Percentiles rank a stretch among this genome's conserved stretches.
Conservation (phyloP, 129 eudicot species). For the Pseudognaphalium luteoalbum region DNA sequence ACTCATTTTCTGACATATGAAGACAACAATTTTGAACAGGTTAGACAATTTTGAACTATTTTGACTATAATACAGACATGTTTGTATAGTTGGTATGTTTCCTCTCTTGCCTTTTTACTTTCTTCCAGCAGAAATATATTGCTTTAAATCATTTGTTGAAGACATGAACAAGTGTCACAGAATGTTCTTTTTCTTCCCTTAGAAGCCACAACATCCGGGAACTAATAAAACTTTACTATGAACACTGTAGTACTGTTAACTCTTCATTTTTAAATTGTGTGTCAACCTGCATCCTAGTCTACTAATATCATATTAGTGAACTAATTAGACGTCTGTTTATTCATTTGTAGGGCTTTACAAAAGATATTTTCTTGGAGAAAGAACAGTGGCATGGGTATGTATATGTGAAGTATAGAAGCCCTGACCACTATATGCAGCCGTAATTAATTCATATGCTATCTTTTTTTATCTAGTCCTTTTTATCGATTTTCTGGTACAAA, state of each 20-base stretch:
- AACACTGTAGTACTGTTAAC: background rate
- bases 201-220: background rate
- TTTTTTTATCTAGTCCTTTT: slow-evolving; percentile 6
- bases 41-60: slow-evolving; percentile 26
- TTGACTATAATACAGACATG: slow-evolving; percentile 10
- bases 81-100: slow-evolving; percentile 6
- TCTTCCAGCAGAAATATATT: background rate
- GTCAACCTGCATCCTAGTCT: slow-evolving; percentile 3
- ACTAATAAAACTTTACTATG: background rate
- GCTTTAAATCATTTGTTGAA: background rate
- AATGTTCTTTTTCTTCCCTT: background rate
- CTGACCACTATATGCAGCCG: background rate
- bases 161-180: background rate
- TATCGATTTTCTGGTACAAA: too few relatives aligned
- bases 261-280: slow-evolving; percentile 1
- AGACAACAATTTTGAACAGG: slow-evolving; percentile 99
- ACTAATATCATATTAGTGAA: slow-evolving; percentile 22
- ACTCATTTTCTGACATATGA: slow-evolving; percentile 98
- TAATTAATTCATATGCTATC: slow-evolving; percentile 3
- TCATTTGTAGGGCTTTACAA: slow-evolving; percentile 78
- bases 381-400: slow-evolving; percentile 96
- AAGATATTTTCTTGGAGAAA: slow-evolving; percentile 86
- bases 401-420: slow-evolving; percentile 20
- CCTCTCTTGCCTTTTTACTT: background rate
- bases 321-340: background rate